These are phyloP conservation scores for Boletus huronensis DNA, from an alignment of 768 basidiomycete genomes.

Conservation along the genomic window DNA sequence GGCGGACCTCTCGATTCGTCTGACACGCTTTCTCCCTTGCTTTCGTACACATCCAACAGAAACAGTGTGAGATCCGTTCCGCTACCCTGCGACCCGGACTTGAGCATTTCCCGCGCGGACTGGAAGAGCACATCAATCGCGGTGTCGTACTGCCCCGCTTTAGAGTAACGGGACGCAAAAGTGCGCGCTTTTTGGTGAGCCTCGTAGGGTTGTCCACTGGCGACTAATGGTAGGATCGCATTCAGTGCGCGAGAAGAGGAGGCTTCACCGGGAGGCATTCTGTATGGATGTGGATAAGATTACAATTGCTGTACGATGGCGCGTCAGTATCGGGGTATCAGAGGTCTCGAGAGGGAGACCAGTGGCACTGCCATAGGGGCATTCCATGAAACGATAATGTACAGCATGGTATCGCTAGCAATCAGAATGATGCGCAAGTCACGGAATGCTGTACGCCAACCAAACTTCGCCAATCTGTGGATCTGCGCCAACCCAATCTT, in stretches of 20 bases:
- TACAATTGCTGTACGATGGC: not conserved
- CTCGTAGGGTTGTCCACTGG: conserved; percentile 74
- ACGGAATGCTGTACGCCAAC: conserved; percentile 81
- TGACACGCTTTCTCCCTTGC: conserved; percentile 64
- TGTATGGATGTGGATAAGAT: conserved; percentile 8
- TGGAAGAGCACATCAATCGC: conserved; percentile 95
- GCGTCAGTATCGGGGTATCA: conserved; percentile 15
- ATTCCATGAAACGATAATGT: not conserved
- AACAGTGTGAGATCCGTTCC: conserved; percentile 83
- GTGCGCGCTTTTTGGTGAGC: conserved; percentile 97
- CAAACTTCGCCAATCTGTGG: conserved; percentile 61
- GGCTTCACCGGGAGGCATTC: conserved; percentile 24
- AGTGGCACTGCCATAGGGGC: conserved; percentile 3
- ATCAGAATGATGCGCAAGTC: conserved; percentile 17
- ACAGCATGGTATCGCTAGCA: not conserved
- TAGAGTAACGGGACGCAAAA: conserved; percentile 83
- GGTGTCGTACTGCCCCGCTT: conserved; percentile 75
- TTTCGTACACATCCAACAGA: conserved; percentile 80
- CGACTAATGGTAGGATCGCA: conserved; percentile 72
- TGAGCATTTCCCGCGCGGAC: conserved; percentile 81
- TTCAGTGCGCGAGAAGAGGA: conserved; percentile 66
- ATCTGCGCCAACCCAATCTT: conserved; percentile 63
- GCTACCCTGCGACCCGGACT: conserved; percentile 83
- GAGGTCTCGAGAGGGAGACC: conserved; percentile 15
- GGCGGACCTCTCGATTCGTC: conserved; percentile 77